Conservation (phyloP, 1,284 basidiomycete genomes). For the Ceratobasidium sp. region DNA sequence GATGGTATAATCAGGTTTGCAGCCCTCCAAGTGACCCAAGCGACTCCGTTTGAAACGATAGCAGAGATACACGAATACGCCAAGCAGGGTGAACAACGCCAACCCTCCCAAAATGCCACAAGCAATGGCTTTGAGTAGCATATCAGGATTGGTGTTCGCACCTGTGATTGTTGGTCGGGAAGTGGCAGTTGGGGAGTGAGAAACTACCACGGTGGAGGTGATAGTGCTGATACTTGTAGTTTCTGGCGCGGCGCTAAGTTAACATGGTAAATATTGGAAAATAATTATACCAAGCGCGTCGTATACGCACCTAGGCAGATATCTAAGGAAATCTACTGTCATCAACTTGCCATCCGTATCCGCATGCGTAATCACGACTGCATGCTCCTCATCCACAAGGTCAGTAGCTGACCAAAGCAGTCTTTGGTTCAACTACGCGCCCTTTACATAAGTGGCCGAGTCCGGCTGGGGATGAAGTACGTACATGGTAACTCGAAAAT, state of each 20-base stretch:
- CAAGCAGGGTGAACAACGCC: neutral
- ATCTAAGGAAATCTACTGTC: slow-evolving; percentile 20
- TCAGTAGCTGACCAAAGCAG: slow-evolving; percentile 4
- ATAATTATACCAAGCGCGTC: neutral
- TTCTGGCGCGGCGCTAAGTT: neutral
- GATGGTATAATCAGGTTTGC: slow-evolving; percentile 1
- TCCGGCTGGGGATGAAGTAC: neutral
- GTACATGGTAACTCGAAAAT: slow-evolving; percentile 1
- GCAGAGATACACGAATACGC: neutral
- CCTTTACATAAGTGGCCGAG: neutral
- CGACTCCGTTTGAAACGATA: neutral
- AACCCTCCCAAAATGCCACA: neutral
- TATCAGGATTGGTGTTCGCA: neutral
- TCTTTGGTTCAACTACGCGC: slow-evolving; percentile 6
- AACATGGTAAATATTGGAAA: neutral
- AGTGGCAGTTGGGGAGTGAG: neutral
- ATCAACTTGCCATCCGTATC: slow-evolving; percentile 1
- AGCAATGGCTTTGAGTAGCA: neutral
- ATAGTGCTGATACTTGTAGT: neutral
- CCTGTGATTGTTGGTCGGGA: too few species aligned
- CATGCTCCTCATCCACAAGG: slow-evolving; percentile 8
- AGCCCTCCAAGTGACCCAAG: neutral
- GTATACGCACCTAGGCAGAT: slow-evolving; percentile 10
- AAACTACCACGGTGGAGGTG: neutral
- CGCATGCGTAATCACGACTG: slow-evolving; percentile 13